Evolutionary conservation across 768 basidiomycete species (phyloP).

Genomic region (Suillus hirtellus): DNA sequence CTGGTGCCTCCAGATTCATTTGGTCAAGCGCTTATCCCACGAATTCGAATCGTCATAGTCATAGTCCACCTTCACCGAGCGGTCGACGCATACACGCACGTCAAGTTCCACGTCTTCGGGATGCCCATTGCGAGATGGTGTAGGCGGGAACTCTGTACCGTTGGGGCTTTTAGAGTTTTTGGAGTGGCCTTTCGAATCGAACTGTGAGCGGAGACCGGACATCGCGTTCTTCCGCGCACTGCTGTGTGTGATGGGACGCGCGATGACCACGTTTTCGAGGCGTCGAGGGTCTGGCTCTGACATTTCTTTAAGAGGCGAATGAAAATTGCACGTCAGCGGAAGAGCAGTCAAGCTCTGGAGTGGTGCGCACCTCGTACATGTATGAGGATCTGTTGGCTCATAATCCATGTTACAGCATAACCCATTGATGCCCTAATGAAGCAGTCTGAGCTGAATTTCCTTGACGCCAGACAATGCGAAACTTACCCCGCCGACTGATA

Average conservation of each 20-base stretch:
- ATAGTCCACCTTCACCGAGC: conserved; percentile 29
- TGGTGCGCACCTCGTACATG: background rate
- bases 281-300: background rate
- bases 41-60: conserved; percentile 10
- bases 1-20: conserved; percentile 2
- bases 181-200: conserved; percentile 22
- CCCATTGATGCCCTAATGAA: conserved; percentile 32
- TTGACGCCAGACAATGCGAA: background rate
- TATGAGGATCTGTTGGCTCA: conserved; percentile 1
- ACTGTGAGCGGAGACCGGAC: conserved; percentile 24
- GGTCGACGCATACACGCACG: conserved; percentile 33
- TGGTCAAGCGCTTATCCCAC: conserved; percentile 17
- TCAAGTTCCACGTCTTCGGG: conserved; percentile 29
- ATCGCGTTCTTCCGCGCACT: conserved; percentile 20
- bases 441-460: conserved; percentile 4
- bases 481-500: conserved; percentile 52
- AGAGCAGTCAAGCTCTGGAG: background rate
- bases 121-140: background rate
- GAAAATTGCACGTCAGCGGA: background rate
- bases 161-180: conserved; percentile 13
- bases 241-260: background rate
- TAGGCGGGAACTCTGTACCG: conserved; percentile 25
- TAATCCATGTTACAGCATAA: conserved; percentile 21
- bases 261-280: background rate
- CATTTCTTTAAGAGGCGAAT: background rate